These are phyloP conservation scores for Gossypium sturtianum DNA, from an alignment of 345 rosid genomes.

Conservation along the genomic window DNA sequence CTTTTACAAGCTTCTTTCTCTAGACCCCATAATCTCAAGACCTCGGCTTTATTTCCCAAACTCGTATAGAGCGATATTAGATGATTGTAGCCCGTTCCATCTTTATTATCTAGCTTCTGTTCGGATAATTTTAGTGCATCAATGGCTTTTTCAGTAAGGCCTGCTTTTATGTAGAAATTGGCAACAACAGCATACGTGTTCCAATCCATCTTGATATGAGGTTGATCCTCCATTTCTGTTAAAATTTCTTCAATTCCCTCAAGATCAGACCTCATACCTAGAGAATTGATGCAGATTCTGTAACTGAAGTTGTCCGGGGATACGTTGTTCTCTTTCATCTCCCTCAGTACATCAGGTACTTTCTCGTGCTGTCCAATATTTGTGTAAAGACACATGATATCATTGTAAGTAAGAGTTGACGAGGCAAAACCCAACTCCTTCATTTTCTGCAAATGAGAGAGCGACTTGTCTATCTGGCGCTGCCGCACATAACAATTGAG, in stretches of 20 bases:
- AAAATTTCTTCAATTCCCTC: conserved; percentile 50
- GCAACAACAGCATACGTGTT: conserved; percentile 76
- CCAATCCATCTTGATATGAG: conserved; percentile 65
- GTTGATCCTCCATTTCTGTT: conserved; percentile 62
- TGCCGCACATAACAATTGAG: conserved; percentile 73
- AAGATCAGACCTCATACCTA: conserved; percentile 50
- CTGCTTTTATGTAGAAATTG: conserved; percentile 56
- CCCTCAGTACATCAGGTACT: conserved; percentile 50
- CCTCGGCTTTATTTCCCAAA: conserved; percentile 55
- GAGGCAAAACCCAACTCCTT: conserved; percentile 60
- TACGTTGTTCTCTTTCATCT: conserved; percentile 62
- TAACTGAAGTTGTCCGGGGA: conserved; percentile 76
- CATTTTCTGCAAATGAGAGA: conserved; percentile 60
- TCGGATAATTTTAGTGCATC: conserved; percentile 57
- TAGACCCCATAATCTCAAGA: conserved; percentile 62
- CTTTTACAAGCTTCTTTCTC: conserved; percentile 60
- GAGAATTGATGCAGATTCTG: conserved; percentile 71
- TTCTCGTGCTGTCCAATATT: conserved; percentile 51
- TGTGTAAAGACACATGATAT: conserved; percentile 77
- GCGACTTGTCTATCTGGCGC: conserved; percentile 50
- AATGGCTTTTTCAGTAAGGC: conserved; percentile 40
- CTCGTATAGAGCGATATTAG: conserved; percentile 67
- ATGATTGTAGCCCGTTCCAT: conserved; percentile 64
- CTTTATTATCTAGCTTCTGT: conserved; percentile 50
- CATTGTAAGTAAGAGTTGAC: conserved; percentile 54